A percentile compares a stretch with the other conserved stretches of the same genome.
These are phyloP conservation scores for Syzygium jambos DNA, from an alignment of 345 rosid genomes.

Conservation along the genomic window DNA sequence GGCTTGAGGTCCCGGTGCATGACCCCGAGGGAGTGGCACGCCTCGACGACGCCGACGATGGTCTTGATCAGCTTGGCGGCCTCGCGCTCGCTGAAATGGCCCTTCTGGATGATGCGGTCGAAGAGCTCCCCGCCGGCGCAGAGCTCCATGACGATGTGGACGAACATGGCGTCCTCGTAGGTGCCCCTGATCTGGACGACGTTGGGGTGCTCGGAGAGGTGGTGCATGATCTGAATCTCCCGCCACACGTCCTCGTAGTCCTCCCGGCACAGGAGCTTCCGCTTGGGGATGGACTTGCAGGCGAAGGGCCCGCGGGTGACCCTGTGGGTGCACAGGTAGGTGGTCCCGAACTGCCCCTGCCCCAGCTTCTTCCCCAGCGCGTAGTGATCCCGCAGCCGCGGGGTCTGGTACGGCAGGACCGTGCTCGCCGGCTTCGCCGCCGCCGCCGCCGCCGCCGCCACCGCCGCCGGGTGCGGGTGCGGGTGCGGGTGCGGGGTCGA, in stretches of 20 bases:
- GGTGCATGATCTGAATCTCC: slow-evolving; percentile 99
- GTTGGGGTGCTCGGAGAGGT: slow-evolving; percentile 69
- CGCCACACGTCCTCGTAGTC: slow-evolving; percentile 95
- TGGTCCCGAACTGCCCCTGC: slow-evolving; percentile 93
- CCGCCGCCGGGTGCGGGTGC: no score
- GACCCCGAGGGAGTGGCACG: slow-evolving; percentile 93
- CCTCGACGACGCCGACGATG: slow-evolving; percentile 84
- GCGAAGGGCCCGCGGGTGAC: slow-evolving; percentile 40
- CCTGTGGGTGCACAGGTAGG: slow-evolving; percentile 71
- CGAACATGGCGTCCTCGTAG: slow-evolving; percentile 83
- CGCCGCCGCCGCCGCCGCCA: neutral
- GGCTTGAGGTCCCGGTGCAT: slow-evolving; percentile 99
- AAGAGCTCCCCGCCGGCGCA: slow-evolving; percentile 97
- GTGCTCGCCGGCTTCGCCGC: slow-evolving; percentile 29
- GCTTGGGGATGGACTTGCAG: slow-evolving; percentile 90
- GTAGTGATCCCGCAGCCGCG: slow-evolving; percentile 70
- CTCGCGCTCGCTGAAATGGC: slow-evolving; percentile 88
- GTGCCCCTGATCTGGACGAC: slow-evolving; percentile 86
- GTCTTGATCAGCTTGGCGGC: slow-evolving; percentile 82
- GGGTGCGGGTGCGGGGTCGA: slow-evolving; percentile 6
- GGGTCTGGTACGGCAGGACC: slow-evolving; percentile 87
- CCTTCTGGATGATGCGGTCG: slow-evolving; percentile 85
- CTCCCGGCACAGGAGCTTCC: slow-evolving; percentile 85
- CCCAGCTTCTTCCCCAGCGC: slow-evolving; percentile 80
- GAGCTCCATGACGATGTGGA: slow-evolving; percentile 94